Percentiles rank a stretch among this genome's conserved stretches.
Evolutionary conservation across 208 protist species (phyloP).

Genomic region (Leishmania gerbilli): DNA sequence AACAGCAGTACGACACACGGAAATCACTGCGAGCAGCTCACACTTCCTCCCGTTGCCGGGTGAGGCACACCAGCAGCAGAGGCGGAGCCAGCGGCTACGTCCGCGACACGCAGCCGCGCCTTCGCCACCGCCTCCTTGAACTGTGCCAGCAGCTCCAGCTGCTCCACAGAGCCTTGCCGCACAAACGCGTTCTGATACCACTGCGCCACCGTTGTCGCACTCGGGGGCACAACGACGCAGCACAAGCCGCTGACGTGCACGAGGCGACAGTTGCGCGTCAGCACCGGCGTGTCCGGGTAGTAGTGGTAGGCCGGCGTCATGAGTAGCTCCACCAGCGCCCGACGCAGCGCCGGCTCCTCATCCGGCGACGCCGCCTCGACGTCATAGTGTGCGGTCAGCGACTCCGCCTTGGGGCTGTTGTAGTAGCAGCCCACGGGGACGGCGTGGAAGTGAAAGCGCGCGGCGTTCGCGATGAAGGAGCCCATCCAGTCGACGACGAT

Average conservation of each 20-base stretch:
- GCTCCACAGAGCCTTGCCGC: slow-evolving; percentile 53
- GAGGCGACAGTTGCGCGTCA: slow-evolving; percentile 73
- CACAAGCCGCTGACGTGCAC: slow-evolving; percentile 72
- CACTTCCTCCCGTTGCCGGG: too few species aligned
- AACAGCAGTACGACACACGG: background rate
- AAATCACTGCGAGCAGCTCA: background rate
- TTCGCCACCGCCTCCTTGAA: slow-evolving; percentile 42
- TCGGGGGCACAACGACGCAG: slow-evolving; percentile 53
- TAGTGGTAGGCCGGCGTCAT: slow-evolving; percentile 46
- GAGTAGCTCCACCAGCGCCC: slow-evolving; percentile 49
- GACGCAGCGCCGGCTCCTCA: slow-evolving; percentile 51
- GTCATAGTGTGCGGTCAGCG: slow-evolving; percentile 44
- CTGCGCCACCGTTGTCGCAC: slow-evolving; percentile 44
- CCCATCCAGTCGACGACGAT: slow-evolving; percentile 74
- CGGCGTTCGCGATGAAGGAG: slow-evolving; percentile 70
- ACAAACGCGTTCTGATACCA: slow-evolving; percentile 81
- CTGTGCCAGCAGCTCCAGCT: slow-evolving; percentile 47
- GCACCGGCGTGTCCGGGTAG: slow-evolving; percentile 55
- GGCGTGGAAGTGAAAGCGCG: slow-evolving; percentile 57
- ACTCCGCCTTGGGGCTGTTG: slow-evolving; percentile 33
- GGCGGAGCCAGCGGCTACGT: background rate
- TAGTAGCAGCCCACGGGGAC: slow-evolving; percentile 62
- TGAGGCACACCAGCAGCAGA: background rate
- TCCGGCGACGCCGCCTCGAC: slow-evolving; percentile 32
- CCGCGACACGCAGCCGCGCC: slow-evolving; percentile 22